phyloP scores from a whole-genome alignment of 768 basidiomycete genomes.

The Neoboletus subvelutipes region DNA sequence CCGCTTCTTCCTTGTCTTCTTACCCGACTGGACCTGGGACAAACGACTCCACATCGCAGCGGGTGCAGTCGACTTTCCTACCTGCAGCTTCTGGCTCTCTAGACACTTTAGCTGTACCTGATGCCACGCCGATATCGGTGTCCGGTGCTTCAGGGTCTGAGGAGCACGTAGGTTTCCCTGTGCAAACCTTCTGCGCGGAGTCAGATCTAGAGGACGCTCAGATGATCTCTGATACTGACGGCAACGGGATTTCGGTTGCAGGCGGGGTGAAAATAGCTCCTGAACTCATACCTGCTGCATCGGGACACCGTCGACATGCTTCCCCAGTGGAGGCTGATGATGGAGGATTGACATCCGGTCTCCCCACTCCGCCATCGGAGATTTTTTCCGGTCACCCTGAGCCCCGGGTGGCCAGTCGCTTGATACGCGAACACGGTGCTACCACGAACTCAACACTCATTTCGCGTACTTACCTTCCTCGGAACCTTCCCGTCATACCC shows the following conservation, averaged over 20 bases:
- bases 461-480: not conserved
- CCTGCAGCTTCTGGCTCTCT: not conserved
- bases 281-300: not conserved
- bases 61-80: not conserved
- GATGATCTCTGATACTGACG: not conserved
- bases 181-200: not conserved
- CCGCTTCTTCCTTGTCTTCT: not conserved
- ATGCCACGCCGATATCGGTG: not conserved
- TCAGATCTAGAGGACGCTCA: not conserved
- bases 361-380: slow-evolving; percentile 9
- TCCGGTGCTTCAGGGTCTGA: not conserved
- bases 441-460: not conserved
- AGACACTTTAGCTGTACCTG: not conserved
- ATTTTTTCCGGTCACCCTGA: not conserved
- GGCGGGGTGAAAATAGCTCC: too few relatives aligned
- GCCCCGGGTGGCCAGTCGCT: not conserved
- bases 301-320: not conserved
- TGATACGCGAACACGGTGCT: not conserved
- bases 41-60: not conserved
- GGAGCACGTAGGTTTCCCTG: not conserved
- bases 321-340: not conserved
- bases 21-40: not conserved
- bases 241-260: not conserved
- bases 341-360: not conserved
- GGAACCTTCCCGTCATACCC: not conserved